Evolutionary conservation across 768 basidiomycete genomes (phyloP), one percentile per base, ranked within the genome.

Genomic region (Boletus sp.): DNA sequence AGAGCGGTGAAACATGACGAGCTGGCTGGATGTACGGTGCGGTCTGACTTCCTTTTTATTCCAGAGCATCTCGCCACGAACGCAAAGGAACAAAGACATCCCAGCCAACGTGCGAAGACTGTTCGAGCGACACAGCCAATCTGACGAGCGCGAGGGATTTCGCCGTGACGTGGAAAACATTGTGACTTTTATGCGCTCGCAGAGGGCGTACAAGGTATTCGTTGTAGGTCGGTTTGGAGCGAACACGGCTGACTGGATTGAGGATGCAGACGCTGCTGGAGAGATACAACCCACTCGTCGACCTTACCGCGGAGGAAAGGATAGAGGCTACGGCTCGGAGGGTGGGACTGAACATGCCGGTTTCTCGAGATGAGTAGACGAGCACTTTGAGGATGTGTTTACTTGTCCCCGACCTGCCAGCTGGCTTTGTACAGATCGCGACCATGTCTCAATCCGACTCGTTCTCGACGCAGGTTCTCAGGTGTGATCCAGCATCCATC

Each of bases 331-430:
- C 94, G 0, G 93, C 93, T 4, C 79, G 84, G 41, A 76, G 93
- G 58, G 94, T 98, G 34, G 94, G 94, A 5, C 72, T 98, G 50
- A 79, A 96, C 63, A 86, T 94, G 79, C 93, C 93, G 10, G 64
- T 80, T 43, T 70, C 73, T 30, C 74, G 47, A 25, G 50, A 45
- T 23, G 38, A 53, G 50, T 55, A 45, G 52, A n/a, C 25, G 38
- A 61, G 47, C 29, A 37, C 47, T 14, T 14, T 19, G 32, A 35
- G 15, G 40, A 40, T 8, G 43, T 51, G 47, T 51, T 60, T 50
- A 32, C 56, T 21, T 42, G 55, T 54, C 27, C 32, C 32, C 46
- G 40, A 61, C 40, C 21, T 47, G 32, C 19, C 38, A 2, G 21
- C 21, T 2, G 13, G 8, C 10, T 11, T 25, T 25, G n/a, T 11